A percentile compares a stretch with the other conserved stretches of the same genome.
phyloP scores from a whole-genome alignment of 495 filamentous ascomycete species.

The Aspergillus sclerotiicarbonarius region DNA sequence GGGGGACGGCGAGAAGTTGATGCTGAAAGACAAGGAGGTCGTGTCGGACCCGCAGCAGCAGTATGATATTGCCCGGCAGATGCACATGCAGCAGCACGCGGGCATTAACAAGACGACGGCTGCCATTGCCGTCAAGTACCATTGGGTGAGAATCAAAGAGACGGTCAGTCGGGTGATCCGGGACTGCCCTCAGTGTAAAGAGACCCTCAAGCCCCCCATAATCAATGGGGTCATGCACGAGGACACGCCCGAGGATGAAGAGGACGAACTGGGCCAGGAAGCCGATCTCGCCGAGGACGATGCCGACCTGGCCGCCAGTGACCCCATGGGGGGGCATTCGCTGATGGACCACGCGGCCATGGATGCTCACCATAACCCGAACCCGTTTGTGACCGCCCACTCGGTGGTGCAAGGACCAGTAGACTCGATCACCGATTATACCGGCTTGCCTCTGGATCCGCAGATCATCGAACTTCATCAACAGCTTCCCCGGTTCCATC shows the following conservation, averaged over 20 bases:
- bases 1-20: constrained; percentile 68
- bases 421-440: constrained; percentile 40
- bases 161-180: constrained; percentile 93
- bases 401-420: constrained; percentile 29
- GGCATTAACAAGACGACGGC: constrained; percentile 99
- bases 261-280: background rate
- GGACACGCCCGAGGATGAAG: constrained; percentile 23
- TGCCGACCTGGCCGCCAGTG: constrained; percentile 16
- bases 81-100: constrained; percentile 77
- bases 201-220: constrained; percentile 59
- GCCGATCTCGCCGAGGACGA: constrained; percentile 2
- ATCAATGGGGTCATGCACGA: constrained; percentile 31
- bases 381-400: constrained; percentile 35
- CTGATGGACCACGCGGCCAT: constrained; percentile 35
- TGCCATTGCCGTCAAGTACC: constrained; percentile 87
- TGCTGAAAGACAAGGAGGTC: constrained; percentile 98
- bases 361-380: constrained; percentile 26
- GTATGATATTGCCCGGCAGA: constrained; percentile 78
- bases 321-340: constrained; percentile 24
- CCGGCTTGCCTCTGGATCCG: constrained; percentile 43
- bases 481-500: constrained; percentile 38
- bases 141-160: constrained; percentile 99
- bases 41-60: constrained; percentile 88
- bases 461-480: constrained; percentile 46
- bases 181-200: constrained; percentile 88